Evolutionary conservation across 129 eudicot genomes (phyloP), one percentile per base, ranked within the genome.

Genomic region (Centaurea solstitialis): DNA sequence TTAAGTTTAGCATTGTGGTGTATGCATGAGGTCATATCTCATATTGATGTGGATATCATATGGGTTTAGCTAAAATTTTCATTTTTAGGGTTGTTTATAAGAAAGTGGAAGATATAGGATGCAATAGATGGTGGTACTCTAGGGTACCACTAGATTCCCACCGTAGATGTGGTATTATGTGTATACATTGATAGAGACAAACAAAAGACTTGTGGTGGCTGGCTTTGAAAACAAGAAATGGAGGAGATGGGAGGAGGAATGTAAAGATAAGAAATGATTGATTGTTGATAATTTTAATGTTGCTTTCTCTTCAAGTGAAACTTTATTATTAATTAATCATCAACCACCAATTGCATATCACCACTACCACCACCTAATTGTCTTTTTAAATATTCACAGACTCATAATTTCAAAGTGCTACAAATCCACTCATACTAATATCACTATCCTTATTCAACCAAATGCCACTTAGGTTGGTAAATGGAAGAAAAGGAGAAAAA

Each of bases 191-290:
- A 78, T 47, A 47, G 22, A 45, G 33, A 78, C 68, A 78, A 70
- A 79, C 39, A 66, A 12, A 69, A 69, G 70, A 18, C 82, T 70
- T 70, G 50, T 66, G 69, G 77, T 76, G 76, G 85, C 85, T 76
- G 76, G 85, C 85, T 82, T 82, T 82, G 68, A 26, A 82, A 82
- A 82, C 77, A 76, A 24, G 77, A 76, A 82, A 82, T 45, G 62
- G 37, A 33, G 37, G 37, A 33, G 37, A 33, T 33, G 37, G 37
- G 57, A 68, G 50, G 22, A 69, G 53, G 69, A 62, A 75, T 75
- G 47, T 37, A 18, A 70, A 71, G 86, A 82, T 82, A 82, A 82
- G 86, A 59, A 76, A 82, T 70, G 81, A 82, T 76, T 70, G 86
- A 82, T 76, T 37, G 68, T 81, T 61, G 86, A 76, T 82, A 39